These are phyloP conservation scores for Plasmodium malariae DNA, from an alignment of 169 alveolate species.

Conservation along the genomic window DNA sequence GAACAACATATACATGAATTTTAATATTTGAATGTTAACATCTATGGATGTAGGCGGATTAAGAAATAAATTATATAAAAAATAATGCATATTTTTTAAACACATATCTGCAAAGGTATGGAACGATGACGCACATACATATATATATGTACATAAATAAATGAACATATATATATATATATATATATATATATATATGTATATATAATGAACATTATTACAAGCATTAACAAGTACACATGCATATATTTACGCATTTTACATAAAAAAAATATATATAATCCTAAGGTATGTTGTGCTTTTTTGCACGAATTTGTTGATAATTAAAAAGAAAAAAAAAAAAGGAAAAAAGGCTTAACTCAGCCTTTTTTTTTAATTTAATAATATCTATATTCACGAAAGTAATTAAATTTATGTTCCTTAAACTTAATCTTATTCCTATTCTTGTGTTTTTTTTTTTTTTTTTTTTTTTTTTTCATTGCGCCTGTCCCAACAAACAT, in stretches of 20 bases:
- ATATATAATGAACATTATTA: too few species aligned
- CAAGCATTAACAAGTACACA: too few species aligned
- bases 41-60: constrained; percentile 49
- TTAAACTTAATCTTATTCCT: not conserved
- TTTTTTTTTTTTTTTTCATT: not conserved
- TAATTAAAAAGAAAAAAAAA: too few species aligned
- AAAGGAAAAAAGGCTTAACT: too few species aligned
- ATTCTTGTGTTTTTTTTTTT: not conserved
- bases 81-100: not conserved
- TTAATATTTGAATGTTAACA: constrained; percentile 15
- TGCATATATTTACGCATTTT: too few species aligned
- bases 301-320: too few species aligned
- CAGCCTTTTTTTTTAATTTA: too few species aligned
- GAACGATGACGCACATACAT: not conserved
- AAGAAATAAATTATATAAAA: constrained; percentile 14
- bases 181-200: constrained; percentile 1
- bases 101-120: not conserved
- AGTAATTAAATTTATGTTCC: not conserved
- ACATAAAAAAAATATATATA: too few species aligned
- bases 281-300: too few species aligned
- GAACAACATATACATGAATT: constrained; percentile 26
- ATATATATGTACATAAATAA: not conserved
- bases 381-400: too few species aligned
- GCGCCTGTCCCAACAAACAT: not conserved
- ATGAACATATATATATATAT: not conserved